These are phyloP conservation scores for Penicillium herquei DNA, from an alignment of 495 filamentous ascomycete genomes.

Conservation along the genomic window DNA sequence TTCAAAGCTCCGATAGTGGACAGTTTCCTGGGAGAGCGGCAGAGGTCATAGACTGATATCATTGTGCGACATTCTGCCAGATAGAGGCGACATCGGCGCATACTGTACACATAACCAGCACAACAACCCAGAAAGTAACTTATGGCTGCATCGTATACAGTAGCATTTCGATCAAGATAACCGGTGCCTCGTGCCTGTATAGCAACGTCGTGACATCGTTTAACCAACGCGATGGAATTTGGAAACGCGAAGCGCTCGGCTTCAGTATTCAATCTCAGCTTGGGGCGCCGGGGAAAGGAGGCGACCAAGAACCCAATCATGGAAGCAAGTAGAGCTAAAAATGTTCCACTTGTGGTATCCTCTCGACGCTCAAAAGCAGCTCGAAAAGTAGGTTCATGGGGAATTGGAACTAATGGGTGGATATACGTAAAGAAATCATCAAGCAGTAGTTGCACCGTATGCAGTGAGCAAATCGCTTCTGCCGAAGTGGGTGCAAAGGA, in stretches of 20 bases:
- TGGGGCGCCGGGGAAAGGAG: slow-evolving; percentile 77
- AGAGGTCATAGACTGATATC: slow-evolving; percentile 62
- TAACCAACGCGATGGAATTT: slow-evolving; percentile 68
- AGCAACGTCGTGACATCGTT: slow-evolving; percentile 70
- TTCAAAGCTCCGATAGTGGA: slow-evolving; percentile 7
- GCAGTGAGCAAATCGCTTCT: slow-evolving; percentile 72
- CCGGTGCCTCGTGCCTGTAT: slow-evolving; percentile 66
- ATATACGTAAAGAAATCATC: slow-evolving; percentile 92
- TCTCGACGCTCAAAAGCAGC: slow-evolving; percentile 66
- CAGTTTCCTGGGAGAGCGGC: slow-evolving; percentile 41
- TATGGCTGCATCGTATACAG: slow-evolving; percentile 77
- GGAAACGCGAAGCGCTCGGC: slow-evolving; percentile 47
- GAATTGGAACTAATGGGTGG: slow-evolving; percentile 80
- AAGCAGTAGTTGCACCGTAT: slow-evolving; percentile 64
- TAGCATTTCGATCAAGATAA: slow-evolving; percentile 66
- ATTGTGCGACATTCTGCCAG: slow-evolving; percentile 73
- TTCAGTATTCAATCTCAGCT: slow-evolving; percentile 65
- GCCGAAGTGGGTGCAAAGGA: slow-evolving; percentile 39
- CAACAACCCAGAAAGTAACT: slow-evolving; percentile 78
- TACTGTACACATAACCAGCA: slow-evolving; percentile 67
- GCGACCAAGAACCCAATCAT: slow-evolving; percentile 78
- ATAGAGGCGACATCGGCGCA: slow-evolving; percentile 65
- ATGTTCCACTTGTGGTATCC: slow-evolving; percentile 64
- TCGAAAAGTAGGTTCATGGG: slow-evolving; percentile 83
- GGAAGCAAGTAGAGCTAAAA: slow-evolving; percentile 74